Percentiles rank a stretch among this genome's conserved stretches.
Conservation (phyloP, 305 asterid species). For the Salvia sclarea region DNA sequence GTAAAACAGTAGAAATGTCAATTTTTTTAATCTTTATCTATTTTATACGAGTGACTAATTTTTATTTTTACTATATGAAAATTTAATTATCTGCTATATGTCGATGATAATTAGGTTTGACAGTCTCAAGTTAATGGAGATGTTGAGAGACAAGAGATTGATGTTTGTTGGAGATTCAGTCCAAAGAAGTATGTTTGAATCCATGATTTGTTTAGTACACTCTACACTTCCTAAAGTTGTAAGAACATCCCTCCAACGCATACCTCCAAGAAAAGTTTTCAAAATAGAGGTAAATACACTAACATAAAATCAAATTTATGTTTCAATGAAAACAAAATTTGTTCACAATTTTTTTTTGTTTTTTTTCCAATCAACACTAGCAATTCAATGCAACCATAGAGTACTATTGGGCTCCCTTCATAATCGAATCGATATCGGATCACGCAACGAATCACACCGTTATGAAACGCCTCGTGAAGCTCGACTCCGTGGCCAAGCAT, state of each 20-base stretch:
- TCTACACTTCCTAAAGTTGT: constrained; percentile 56
- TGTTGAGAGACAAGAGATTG: constrained; percentile 75
- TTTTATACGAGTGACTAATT: too few species aligned
- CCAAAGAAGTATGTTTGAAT: constrained; percentile 94
- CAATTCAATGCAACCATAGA: constrained; percentile 82
- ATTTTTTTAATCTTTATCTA: too few species aligned
- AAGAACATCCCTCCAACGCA: constrained; percentile 56
- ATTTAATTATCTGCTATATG: too few species aligned
- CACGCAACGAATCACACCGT: constrained; percentile 84
- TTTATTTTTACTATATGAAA: too few species aligned
- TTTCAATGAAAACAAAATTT: too few species aligned
- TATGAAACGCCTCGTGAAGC: constrained; percentile 66
- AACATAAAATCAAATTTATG: not conserved
- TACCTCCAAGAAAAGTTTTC: constrained; percentile 80
- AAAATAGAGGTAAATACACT: constrained; percentile 54
- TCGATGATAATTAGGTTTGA: too few species aligned
- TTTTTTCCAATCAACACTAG: constrained; percentile 36
- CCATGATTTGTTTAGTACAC: constrained; percentile 85
- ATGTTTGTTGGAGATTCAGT: constrained; percentile 94
- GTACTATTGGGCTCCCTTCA: constrained; percentile 97
- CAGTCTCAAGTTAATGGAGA: constrained; percentile 75
- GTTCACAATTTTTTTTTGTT: too few species aligned
- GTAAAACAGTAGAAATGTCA: too few species aligned
- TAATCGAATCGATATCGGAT: constrained; percentile 85
- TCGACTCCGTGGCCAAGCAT: constrained; percentile 76